These are phyloP conservation scores for Juncus effusus DNA, from an alignment of 176 grass and related monocot species.

Conservation along the genomic window DNA sequence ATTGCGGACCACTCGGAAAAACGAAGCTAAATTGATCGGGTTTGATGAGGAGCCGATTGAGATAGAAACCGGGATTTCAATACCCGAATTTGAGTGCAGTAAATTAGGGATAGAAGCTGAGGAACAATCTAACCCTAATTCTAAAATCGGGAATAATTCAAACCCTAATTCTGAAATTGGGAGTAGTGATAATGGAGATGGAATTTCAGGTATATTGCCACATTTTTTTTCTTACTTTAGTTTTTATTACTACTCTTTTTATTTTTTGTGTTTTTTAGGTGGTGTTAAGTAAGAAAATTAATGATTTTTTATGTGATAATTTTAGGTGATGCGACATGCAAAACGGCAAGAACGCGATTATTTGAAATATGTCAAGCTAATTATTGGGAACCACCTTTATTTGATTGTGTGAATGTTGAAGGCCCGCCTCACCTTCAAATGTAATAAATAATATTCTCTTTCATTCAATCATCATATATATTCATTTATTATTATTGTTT, in stretches of 20 bases:
- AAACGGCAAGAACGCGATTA: slow-evolving; percentile 64
- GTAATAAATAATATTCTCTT: slow-evolving; percentile 32
- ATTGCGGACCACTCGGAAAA: slow-evolving; percentile 47
- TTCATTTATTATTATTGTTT: slow-evolving; percentile 19
- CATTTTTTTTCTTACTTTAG: slow-evolving; percentile 18
- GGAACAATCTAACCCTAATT: too few relatives aligned
- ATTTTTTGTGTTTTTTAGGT: slow-evolving; percentile 5
- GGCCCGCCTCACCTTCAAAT: slow-evolving; percentile 58
- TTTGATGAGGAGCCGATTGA: slow-evolving; percentile 78
- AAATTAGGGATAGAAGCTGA: slow-evolving; percentile 16
- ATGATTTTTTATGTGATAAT: slow-evolving; percentile 17
- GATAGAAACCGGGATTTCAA: slow-evolving; percentile 34
- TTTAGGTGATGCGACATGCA: slow-evolving; percentile 46
- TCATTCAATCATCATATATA: background rate
- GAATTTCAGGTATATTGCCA: too few relatives aligned
- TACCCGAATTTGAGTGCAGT: background rate
- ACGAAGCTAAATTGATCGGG: slow-evolving; percentile 63
- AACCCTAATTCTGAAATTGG: slow-evolving; percentile 3
- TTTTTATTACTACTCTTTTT: background rate
- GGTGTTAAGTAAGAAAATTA: too few relatives aligned
- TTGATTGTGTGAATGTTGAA: slow-evolving; percentile 66
- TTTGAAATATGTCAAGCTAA: slow-evolving; percentile 67
- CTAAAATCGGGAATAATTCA: background rate
- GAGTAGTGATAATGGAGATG: background rate
- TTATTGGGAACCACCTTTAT: slow-evolving; percentile 63